Conservation (phyloP, 2,329 filamentous ascomycete genomes). For the Blastomyces parvus region DNA sequence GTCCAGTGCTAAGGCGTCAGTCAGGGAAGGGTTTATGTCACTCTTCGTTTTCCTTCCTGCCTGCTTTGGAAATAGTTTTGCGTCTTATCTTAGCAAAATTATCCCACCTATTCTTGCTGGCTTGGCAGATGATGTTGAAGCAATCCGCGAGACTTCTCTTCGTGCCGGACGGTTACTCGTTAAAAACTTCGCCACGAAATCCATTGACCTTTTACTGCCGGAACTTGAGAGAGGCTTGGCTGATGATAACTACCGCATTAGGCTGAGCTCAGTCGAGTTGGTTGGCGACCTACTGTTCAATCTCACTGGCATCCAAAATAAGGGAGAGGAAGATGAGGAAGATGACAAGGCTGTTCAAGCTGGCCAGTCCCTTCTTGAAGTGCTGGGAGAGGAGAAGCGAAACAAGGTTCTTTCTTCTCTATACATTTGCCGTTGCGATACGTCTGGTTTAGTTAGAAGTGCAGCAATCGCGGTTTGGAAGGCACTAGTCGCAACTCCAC, state of each 20-base stretch:
- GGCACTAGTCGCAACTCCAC: constrained; percentile 82
- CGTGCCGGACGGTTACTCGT: constrained; percentile 88
- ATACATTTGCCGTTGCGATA: constrained; percentile 96
- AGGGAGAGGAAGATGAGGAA: constrained; percentile 64
- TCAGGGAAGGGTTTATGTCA: constrained; percentile 98
- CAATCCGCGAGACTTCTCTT: constrained; percentile 92
- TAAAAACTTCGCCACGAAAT: constrained; percentile 94
- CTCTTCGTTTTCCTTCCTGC: constrained; percentile 98
- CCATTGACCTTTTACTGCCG: constrained; percentile 85
- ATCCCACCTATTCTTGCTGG: constrained; percentile 92
- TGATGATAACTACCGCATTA: constrained; percentile 96
- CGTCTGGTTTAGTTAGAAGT: constrained; percentile 77
- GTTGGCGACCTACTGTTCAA: constrained; percentile 97
- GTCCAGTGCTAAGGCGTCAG: constrained; percentile 75
- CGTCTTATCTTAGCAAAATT: constrained; percentile 87
- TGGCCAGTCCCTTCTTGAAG: constrained; percentile 83
- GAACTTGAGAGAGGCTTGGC: constrained; percentile 92
- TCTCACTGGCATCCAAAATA: constrained; percentile 82
- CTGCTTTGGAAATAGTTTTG: constrained; percentile 97
- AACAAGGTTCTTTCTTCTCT: constrained; percentile 96
- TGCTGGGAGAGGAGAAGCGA: constrained; percentile 88
- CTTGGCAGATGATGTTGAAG: constrained; percentile 89
- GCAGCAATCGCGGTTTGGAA: constrained; percentile 95
- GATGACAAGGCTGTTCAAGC: constrained; percentile 75
- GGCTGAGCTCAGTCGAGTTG: constrained; percentile 94